These are phyloP conservation scores for Aspergillus uvarum DNA, from an alignment of 2,329 filamentous ascomycete species.

Conservation along the genomic window DNA sequence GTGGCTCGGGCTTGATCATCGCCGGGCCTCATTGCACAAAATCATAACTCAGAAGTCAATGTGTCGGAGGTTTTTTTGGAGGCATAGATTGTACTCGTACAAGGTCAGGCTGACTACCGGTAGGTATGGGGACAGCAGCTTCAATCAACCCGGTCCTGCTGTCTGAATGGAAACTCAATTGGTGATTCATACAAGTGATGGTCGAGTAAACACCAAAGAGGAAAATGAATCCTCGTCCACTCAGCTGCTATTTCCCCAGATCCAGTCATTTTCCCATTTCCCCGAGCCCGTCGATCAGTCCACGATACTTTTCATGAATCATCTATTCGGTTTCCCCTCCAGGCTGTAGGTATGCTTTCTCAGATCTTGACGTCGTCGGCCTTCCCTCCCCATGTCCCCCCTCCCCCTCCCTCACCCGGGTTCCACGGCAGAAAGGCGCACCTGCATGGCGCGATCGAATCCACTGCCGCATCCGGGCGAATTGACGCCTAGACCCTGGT, in stretches of 20 bases:
- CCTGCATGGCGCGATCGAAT: constrained; percentile 20
- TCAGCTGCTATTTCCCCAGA: background rate
- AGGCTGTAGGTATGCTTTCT: background rate
- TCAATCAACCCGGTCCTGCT: too few relatives aligned
- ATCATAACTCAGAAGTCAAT: background rate
- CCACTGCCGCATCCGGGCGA: constrained; percentile 21
- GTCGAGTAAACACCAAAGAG: background rate
- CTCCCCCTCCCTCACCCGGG: constrained; percentile 1
- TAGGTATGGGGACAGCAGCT: too few relatives aligned
- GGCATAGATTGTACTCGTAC: too few relatives aligned
- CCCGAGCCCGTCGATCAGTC: too few relatives aligned
- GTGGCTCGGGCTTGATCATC: background rate
- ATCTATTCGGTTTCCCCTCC: background rate
- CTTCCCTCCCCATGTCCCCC: background rate
- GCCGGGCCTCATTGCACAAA: background rate
- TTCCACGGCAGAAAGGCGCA: constrained; percentile 10
- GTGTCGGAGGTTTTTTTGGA: background rate
- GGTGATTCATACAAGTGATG: background rate
- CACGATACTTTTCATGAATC: too few relatives aligned
- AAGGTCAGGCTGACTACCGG: too few relatives aligned
- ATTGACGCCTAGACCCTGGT: constrained; percentile 22
- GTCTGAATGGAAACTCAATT: too few relatives aligned
- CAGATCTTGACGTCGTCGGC: constrained; percentile 17
- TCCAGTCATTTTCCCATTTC: background rate
- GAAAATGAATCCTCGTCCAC: background rate